Evolutionary conservation across 2,329 filamentous ascomycete genomes (phyloP).

Genomic region (Exophiala viscosa): DNA sequence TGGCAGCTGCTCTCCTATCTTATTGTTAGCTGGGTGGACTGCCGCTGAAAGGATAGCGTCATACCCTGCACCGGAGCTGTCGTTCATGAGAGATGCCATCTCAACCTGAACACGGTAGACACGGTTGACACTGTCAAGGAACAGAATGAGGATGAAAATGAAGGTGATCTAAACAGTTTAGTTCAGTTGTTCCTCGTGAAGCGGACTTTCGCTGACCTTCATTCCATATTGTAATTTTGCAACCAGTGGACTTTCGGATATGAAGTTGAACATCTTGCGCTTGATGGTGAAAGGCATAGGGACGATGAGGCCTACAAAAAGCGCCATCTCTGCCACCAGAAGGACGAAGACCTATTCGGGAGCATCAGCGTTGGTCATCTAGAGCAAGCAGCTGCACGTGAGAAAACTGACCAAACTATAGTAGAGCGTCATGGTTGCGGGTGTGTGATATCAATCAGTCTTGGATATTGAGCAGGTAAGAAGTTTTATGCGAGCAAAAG

Average conservation of each 20-base stretch:
- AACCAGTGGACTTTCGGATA: constrained; percentile 79
- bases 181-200: constrained; percentile 1
- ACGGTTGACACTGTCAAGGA: constrained; percentile 92
- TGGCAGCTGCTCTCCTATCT: constrained; percentile 59
- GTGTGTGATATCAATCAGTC: neutral
- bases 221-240: constrained; percentile 96
- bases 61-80: constrained; percentile 51
- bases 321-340: constrained; percentile 48
- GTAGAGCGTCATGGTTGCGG: constrained; percentile 63
- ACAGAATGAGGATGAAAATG: constrained; percentile 97
- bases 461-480: neutral
- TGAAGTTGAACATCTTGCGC: constrained; percentile 89
- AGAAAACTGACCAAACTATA: constrained; percentile 45
- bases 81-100: constrained; percentile 68
- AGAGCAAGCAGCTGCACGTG: neutral
- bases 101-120: constrained; percentile 96
- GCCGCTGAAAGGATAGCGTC: constrained; percentile 28
- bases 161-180: constrained; percentile 70
- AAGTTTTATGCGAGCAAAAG: neutral
- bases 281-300: constrained; percentile 84
- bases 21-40: neutral
- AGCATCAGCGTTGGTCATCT: constrained; percentile 4
- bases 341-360: constrained; percentile 46
- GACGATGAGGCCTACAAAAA: constrained; percentile 55
- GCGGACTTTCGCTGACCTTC: constrained; percentile 57